Conservation (phyloP, 2,329 filamentous ascomycete genomes). For the Cladosporium sp. region DNA sequence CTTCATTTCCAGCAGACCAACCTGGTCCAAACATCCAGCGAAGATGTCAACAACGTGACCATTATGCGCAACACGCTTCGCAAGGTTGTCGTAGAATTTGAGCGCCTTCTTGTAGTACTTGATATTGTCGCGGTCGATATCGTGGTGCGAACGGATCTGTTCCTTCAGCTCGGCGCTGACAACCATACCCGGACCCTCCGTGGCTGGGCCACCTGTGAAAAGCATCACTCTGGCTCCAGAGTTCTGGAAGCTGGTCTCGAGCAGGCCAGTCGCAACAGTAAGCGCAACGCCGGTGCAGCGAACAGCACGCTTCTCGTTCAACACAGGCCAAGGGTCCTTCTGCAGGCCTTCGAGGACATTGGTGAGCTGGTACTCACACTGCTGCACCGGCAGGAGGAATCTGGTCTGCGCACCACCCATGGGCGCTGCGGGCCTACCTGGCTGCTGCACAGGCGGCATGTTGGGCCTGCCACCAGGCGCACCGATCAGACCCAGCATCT, state of each 20-base stretch:
- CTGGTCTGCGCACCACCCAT: conserved; percentile 79
- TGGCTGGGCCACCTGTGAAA: conserved; percentile 91
- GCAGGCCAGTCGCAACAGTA: conserved; percentile 85
- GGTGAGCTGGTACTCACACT: conserved; percentile 96
- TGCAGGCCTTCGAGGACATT: conserved; percentile 94
- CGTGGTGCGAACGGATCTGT: conserved; percentile 95
- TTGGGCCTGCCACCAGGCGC: conserved; percentile 72
- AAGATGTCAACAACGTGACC: conserved; percentile 98
- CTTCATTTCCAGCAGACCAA: conserved; percentile 97
- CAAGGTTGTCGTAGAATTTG: conserved; percentile 95
- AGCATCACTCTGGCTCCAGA: conserved; percentile 95
- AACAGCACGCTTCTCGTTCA: conserved; percentile 85
- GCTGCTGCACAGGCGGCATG: conserved; percentile 64
- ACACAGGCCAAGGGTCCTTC: conserved; percentile 95
- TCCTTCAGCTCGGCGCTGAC: conserved; percentile 94
- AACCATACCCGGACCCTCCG: conserved; percentile 94
- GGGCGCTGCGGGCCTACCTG: conserved; percentile 65
- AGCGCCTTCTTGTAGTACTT: conserved; percentile 99
- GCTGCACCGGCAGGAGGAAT: conserved; percentile 90
- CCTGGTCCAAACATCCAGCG: conserved; percentile 94
- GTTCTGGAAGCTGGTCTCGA: conserved; percentile 95
- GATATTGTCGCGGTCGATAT: conserved; percentile 97
- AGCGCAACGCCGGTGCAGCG: conserved; percentile 96
- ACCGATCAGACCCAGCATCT: conserved; percentile 83
- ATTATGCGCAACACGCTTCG: conserved; percentile 92